A percentile compares a stretch with the other conserved stretches of the same genome.
Evolutionary conservation across 768 basidiomycete species (phyloP).

Genomic region (Hericium rajendrae): DNA sequence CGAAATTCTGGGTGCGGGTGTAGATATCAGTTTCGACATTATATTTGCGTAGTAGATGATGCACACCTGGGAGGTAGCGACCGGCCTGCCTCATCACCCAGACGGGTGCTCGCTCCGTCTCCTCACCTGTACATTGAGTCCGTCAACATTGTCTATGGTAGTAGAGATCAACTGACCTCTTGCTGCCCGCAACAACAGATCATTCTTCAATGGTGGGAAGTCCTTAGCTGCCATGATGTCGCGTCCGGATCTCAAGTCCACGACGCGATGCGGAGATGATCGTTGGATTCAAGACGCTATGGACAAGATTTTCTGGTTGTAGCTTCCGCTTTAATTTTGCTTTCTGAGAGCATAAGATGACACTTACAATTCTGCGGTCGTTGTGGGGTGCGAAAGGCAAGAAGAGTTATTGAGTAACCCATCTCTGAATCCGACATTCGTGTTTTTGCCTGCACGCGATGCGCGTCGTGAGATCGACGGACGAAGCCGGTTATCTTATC

Average conservation of each 20-base stretch:
- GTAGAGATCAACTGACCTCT: conserved; percentile 35
- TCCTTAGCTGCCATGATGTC: neutral
- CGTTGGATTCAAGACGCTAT: neutral
- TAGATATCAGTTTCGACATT: neutral
- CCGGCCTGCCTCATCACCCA: conserved; percentile 99
- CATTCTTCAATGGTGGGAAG: conserved; percentile 77
- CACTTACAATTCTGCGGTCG: neutral
- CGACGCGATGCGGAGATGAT: neutral
- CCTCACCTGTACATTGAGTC: conserved; percentile 45
- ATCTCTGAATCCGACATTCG: neutral
- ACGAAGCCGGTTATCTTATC: neutral
- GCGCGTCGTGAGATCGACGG: neutral
- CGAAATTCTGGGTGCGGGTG: conserved; percentile 66
- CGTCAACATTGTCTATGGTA: neutral
- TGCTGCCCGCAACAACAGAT: conserved; percentile 83
- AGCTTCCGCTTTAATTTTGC: neutral
- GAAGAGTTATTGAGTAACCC: neutral
- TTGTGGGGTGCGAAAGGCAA: neutral
- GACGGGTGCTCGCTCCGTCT: conserved; percentile 87
- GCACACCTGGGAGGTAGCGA: conserved; percentile 82
- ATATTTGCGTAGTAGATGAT: neutral
- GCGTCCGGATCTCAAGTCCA: neutral
- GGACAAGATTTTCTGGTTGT: neutral
- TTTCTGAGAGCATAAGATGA: neutral
- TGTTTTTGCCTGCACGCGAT: neutral